Conservation (phyloP, 306 rosid species). For the Phaseolus lunatus region DNA sequence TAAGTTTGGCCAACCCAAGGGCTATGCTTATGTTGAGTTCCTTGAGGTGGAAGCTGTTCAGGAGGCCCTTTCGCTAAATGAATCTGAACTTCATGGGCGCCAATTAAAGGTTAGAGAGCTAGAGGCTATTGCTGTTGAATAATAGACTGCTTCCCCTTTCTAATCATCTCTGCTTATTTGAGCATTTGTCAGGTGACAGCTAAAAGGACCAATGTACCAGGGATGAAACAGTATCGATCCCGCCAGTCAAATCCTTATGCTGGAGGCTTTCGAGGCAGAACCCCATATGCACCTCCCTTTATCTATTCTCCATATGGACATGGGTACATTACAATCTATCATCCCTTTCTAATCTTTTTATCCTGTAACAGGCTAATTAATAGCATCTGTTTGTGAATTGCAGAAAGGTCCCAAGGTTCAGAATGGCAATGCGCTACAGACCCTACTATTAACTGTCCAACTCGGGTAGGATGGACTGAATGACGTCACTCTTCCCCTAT, state of each 20-base stretch:
- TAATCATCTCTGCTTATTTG: constrained; percentile 7
- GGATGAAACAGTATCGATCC: constrained; percentile 73
- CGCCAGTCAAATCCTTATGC: constrained; percentile 65
- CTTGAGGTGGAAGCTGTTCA: constrained; percentile 78
- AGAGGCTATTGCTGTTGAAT: not conserved
- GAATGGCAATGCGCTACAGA: constrained; percentile 78
- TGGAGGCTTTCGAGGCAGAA: constrained; percentile 67
- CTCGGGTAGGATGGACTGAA: constrained; percentile 35
- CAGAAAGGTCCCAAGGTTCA: constrained; percentile 85
- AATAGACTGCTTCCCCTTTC: not conserved
- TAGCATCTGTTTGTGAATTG: constrained; percentile 41
- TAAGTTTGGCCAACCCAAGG: constrained; percentile 85
- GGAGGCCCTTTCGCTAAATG: constrained; percentile 73
- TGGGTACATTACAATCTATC: constrained; percentile 54
- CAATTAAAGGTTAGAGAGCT: constrained; percentile 66
- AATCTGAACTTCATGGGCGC: constrained; percentile 81
- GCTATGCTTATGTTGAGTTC: constrained; percentile 85
- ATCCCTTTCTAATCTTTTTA: not conserved
- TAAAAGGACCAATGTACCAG: constrained; percentile 77
- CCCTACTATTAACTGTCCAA: constrained; percentile 65
- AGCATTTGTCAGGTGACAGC: constrained; percentile 62
- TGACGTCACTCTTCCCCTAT: constrained; percentile 25
- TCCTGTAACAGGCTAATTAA: not conserved
- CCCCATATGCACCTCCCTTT: constrained; percentile 67
- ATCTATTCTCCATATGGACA: constrained; percentile 70